These are phyloP conservation scores for Rhynchospora tenuis DNA, from an alignment of 176 grass and related monocot species.

Conservation along the genomic window DNA sequence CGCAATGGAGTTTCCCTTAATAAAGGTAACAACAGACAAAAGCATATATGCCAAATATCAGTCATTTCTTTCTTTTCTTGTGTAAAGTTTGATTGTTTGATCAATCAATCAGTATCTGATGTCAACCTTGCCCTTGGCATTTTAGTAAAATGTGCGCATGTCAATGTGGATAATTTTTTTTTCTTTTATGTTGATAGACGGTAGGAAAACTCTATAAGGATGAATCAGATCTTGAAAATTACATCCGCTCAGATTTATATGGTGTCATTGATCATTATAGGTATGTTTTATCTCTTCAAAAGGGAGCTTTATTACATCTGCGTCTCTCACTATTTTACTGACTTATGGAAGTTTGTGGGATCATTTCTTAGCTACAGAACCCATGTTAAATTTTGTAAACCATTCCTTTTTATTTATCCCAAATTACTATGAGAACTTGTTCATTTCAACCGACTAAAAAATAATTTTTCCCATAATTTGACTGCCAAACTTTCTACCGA, in stretches of 20 bases:
- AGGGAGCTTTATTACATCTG: background rate
- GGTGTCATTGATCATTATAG: conserved; percentile 28
- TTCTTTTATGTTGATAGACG: conserved; percentile 19
- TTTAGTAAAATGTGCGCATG: background rate
- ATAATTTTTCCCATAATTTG: background rate
- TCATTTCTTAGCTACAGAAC: background rate
- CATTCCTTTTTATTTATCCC: background rate
- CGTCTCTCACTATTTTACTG: background rate
- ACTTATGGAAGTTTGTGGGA: background rate
- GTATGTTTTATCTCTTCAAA: conserved; percentile 20
- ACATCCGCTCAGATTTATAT: conserved; percentile 40
- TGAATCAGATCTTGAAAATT: conserved; percentile 39
- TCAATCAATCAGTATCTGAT: background rate
- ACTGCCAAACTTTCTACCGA: background rate
- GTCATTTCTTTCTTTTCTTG: background rate
- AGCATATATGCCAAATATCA: background rate
- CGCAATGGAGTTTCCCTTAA: conserved; percentile 31
- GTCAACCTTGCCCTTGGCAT: background rate
- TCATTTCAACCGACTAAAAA: background rate
- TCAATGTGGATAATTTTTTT: background rate
- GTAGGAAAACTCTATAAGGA: conserved; percentile 40
- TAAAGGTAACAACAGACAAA: conserved; percentile 28
- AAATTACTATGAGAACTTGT: background rate
- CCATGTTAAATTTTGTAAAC: background rate
- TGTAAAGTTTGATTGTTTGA: background rate